A percentile compares a stretch with the other conserved stretches of the same genome.
Conservation (phyloP, 2,329 filamentous ascomycete genomes). For the Sporothrix curviconia region DNA sequence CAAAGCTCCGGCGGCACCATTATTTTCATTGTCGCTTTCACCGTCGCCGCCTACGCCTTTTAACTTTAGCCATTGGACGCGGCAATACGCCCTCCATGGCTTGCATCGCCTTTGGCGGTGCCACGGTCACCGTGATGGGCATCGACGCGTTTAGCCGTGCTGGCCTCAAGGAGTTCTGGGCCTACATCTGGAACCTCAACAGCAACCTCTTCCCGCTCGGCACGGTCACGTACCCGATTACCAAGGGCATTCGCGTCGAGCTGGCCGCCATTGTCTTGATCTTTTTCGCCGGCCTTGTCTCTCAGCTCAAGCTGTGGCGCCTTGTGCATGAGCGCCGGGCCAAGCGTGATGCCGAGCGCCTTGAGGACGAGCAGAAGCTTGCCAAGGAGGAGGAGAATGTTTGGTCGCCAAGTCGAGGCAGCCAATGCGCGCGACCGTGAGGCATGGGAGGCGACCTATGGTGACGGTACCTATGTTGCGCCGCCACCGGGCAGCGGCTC, state of each 20-base stretch:
- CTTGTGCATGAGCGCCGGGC: constrained; percentile 60
- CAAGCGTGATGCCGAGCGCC: constrained; percentile 43
- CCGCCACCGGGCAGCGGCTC: constrained; percentile 26
- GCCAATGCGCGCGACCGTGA: constrained; percentile 54
- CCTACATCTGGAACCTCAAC: constrained; percentile 84
- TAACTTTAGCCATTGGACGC: constrained; percentile 74
- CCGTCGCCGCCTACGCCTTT: constrained; percentile 59
- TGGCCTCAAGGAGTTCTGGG: constrained; percentile 95
- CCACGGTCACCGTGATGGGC: constrained; percentile 71
- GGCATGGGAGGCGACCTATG: constrained; percentile 74
- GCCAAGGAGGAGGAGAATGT: constrained; percentile 63
- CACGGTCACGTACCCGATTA: constrained; percentile 75
- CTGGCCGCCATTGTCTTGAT: constrained; percentile 71
- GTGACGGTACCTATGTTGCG: constrained; percentile 39
- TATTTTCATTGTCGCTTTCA: constrained; percentile 70
- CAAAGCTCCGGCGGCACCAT: constrained; percentile 54
- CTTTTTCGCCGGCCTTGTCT: constrained; percentile 67
- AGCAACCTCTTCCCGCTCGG: constrained; percentile 69
- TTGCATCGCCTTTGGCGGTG: constrained; percentile 72
- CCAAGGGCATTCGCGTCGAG: constrained; percentile 79
- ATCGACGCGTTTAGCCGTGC: constrained; percentile 86
- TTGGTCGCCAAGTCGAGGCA: constrained; percentile 59
- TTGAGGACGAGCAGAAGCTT: constrained; percentile 46
- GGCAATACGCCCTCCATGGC: constrained; percentile 71
- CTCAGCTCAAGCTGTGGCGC: constrained; percentile 81